Percentiles rank a stretch among this genome's conserved stretches.
Evolutionary conservation across 176 grass and related monocot species (phyloP).

Genomic region (Phyllostachys edulis): DNA sequence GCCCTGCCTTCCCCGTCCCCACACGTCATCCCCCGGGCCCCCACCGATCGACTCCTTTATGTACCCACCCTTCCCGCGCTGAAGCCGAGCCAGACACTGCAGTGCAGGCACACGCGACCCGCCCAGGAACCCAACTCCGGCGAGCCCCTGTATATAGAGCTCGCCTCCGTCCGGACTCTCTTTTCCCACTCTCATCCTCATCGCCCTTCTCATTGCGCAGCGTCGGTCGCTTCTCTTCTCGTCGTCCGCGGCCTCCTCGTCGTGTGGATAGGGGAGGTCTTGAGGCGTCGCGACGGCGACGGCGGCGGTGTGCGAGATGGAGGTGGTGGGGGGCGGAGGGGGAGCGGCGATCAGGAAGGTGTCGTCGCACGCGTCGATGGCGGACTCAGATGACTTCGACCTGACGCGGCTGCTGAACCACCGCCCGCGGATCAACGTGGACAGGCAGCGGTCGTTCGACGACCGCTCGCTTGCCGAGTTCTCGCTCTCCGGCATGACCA

Average conservation of each 20-base stretch:
- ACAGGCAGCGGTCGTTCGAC: slow-evolving; percentile 83
- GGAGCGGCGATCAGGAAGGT: slow-evolving; percentile 45
- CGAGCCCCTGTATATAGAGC: neutral
- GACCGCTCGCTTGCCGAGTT: slow-evolving; percentile 70
- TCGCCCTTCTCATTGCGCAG: neutral
- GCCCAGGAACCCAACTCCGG: neutral
- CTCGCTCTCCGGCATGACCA: slow-evolving; percentile 38
- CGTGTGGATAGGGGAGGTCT: neutral
- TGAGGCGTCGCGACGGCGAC: slow-evolving; percentile 31
- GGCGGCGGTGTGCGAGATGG: slow-evolving; percentile 55
- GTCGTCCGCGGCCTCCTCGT: neutral
- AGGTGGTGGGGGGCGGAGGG: slow-evolving; percentile 29
- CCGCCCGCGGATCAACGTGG: slow-evolving; percentile 73
- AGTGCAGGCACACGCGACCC: neutral
- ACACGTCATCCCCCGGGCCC: slow-evolving; percentile 11
- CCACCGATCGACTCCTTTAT: slow-evolving; percentile 3
- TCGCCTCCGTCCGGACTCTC: neutral
- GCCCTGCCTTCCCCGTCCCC: slow-evolving; percentile 18
- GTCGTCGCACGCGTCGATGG: slow-evolving; percentile 57
- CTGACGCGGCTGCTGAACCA: slow-evolving; percentile 68
- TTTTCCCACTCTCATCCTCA: neutral
- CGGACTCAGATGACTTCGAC: slow-evolving; percentile 75
- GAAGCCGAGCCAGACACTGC: slow-evolving; percentile 14
- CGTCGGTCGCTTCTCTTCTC: neutral
- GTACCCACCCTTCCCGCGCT: slow-evolving; percentile 12